Evolutionary conservation across 768 basidiomycete genomes (phyloP), one percentile per base, ranked within the genome.

Genomic region (Russula earlei): DNA sequence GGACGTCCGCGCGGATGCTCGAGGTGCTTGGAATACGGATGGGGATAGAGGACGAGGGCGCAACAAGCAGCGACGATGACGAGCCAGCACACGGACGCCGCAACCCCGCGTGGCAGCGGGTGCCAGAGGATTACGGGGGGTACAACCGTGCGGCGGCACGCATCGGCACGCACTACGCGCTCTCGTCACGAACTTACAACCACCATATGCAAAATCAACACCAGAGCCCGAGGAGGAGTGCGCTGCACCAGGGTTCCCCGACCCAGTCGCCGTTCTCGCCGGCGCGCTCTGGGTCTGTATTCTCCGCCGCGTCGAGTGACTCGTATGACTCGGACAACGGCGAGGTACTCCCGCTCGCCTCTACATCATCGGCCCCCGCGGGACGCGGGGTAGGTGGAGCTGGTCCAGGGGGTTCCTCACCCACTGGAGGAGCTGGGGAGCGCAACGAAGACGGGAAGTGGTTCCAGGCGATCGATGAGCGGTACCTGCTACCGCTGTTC

Each of bases 1-100:
- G 96, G 2, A 97, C 96, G n/a, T 95, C 95, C 0, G 83, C 90
- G 12, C 77, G 92, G 47, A 98, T 99, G 96, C 76, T 99, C 27
- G 95, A 97, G 66, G 83, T 97, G 9, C 77, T 97, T n/a, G 95
- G 96, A 0, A 96, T 99, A 60, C 74, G 91, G 11, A 94, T 91
- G 0, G 94, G 94, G 0, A 89, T 99, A 0, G 93, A 95, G 63
- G 95, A 98, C 63, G 94, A 93, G 25, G 91, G 78, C 2, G 92
- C 76, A 36, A 76, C 75, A 45, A 70, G 69, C 53, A 71, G 68
- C 61, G 69, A 72, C 40, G 76, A 77, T 38, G 85, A 87, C 10
- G 55, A 56, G 14, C 38, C 50, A n/a, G 17, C 20, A 6, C 24
- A 15, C 2, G 10, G n/a, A 20, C 54, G 48, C n/a, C 37, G 61